Base-by-base conservation (phyloP, 148 eudicot species). In the Vaccinium darrowii region DNA sequence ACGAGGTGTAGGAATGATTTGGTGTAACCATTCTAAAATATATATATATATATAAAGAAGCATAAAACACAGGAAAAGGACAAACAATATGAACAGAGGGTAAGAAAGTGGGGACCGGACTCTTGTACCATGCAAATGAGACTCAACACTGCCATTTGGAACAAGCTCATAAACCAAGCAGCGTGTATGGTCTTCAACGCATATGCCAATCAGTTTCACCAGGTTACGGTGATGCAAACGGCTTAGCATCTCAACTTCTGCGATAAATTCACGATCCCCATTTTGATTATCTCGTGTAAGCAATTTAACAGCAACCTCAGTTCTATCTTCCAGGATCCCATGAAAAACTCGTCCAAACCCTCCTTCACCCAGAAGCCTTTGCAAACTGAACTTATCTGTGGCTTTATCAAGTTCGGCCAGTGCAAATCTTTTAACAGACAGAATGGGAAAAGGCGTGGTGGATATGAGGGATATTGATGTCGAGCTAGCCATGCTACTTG, bases 241-340 rank as follows among this genome's bases (percentile, higher is more conserved):
- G 88, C 99, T 97, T 56, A 97, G 88, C 98, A 97, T 95, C 93
- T 95, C 99, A 76, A 97, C 95, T 86, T 97, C 99, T 27, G 99
- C 95, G 81, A 94, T 92, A 81, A 97, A 97, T 86, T 95, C 98
- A 87, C 94, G 94, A 81, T 91, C 98, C 73, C 99, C 98, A 86
- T 94, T 93, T 80, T 93, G 98, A 85, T 84, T 90, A 83, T 92
- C 96, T 87, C 92, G 91, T 54, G 92, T 97, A 81, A 97, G 98
- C 92, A 97, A 88, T 89, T 97, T 97, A 33, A 95, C 99, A 52
- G 99, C 99, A 85, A 90, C 94, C 83, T 97, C 97, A 50, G 89
- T 89, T 84, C 92, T 94, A 82, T 94, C 95, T 88, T 91, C 98
- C 80, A 95, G 49, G 79, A 90, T 79, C n/a, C 99, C 98, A 81